Conservation (phyloP, 75 land plant genomes). For the Gnetum montanum region DNA sequence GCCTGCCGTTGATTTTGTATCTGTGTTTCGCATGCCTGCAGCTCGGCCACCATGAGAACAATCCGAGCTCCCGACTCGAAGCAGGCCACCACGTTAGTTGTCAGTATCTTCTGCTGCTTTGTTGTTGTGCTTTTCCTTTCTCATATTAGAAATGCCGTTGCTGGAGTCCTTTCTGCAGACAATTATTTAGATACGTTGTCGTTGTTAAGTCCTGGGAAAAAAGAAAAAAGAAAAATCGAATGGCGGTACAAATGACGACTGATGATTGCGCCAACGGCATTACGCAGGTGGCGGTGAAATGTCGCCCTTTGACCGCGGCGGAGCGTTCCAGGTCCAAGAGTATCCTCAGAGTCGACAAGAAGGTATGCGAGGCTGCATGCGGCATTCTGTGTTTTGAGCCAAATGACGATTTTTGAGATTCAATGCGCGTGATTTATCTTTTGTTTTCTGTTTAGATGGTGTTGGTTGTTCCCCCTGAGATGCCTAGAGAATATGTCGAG, state of each 20-base stretch:
- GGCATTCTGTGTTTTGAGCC: too few relatives aligned
- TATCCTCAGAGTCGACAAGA: slow-evolving; percentile 60
- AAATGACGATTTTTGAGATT: too few relatives aligned
- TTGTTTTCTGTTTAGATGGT: slow-evolving; percentile 36
- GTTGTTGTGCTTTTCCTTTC: background rate
- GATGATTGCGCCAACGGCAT: background rate
- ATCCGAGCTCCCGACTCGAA: slow-evolving; percentile 69
- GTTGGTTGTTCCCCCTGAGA: slow-evolving; percentile 71
- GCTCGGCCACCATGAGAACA: slow-evolving; percentile 44
- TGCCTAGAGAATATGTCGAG: slow-evolving; percentile 71
- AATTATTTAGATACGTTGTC: too few relatives aligned
- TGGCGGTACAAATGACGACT: slow-evolving; percentile 1
- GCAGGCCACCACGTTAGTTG: slow-evolving; percentile 63
- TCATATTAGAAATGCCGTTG: background rate
- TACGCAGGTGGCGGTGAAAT: slow-evolving; percentile 81
- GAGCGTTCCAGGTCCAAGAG: slow-evolving; percentile 37
- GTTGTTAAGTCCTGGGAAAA: too few relatives aligned
- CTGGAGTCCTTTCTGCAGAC: too few relatives aligned
- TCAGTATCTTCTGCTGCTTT: slow-evolving; percentile 10
- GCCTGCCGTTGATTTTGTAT: too few relatives aligned
- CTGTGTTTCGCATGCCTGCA: slow-evolving; percentile 9
- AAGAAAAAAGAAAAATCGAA: too few relatives aligned
- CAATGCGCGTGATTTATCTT: too few relatives aligned
- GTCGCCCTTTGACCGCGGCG: slow-evolving; percentile 54
- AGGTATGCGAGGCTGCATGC: too few relatives aligned